Conservation (phyloP, 805 yeast species). For the Pichia thaimueangensis region DNA sequence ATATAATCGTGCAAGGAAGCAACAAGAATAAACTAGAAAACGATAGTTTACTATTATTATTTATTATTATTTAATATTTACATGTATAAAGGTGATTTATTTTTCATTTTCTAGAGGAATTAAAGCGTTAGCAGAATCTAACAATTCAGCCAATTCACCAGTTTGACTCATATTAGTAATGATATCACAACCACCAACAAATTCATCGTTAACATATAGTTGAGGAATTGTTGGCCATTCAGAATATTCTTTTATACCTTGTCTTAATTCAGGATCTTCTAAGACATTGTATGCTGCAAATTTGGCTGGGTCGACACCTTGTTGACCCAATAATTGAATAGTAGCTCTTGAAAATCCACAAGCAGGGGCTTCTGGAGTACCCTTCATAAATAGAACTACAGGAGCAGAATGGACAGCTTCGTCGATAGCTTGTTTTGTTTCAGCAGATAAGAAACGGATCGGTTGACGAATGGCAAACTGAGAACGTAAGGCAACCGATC, state of each 20-base stretch:
- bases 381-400: slow-evolving; percentile 96
- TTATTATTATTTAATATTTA: too few relatives aligned
- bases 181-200: slow-evolving; percentile 97
- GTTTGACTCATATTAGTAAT: slow-evolving; percentile 81
- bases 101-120: slow-evolving; percentile 64
- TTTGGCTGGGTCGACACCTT: slow-evolving; percentile 93
- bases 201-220: slow-evolving; percentile 82
- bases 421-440: slow-evolving; percentile 77
- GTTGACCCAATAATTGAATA: slow-evolving; percentile 86
- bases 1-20: not conserved
- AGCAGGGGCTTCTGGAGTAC: slow-evolving; percentile 95
- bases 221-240: slow-evolving; percentile 99
- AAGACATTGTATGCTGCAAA: slow-evolving; percentile 96
- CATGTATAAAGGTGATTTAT: not conserved
- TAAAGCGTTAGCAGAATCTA: slow-evolving; percentile 72
- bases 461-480: not conserved
- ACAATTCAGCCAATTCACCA: slow-evolving; percentile 84
- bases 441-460: slow-evolving; percentile 53
- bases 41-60: too few relatives aligned
- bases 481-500: too few relatives aligned
- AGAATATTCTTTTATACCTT: slow-evolving; percentile 91
- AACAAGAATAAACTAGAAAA: too few relatives aligned
- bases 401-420: slow-evolving; percentile 84
- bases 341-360: slow-evolving; percentile 97
- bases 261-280: slow-evolving; percentile 89